phyloP scores from a whole-genome alignment of 768 basidiomycete genomes.

The Serpula lacrymans region DNA sequence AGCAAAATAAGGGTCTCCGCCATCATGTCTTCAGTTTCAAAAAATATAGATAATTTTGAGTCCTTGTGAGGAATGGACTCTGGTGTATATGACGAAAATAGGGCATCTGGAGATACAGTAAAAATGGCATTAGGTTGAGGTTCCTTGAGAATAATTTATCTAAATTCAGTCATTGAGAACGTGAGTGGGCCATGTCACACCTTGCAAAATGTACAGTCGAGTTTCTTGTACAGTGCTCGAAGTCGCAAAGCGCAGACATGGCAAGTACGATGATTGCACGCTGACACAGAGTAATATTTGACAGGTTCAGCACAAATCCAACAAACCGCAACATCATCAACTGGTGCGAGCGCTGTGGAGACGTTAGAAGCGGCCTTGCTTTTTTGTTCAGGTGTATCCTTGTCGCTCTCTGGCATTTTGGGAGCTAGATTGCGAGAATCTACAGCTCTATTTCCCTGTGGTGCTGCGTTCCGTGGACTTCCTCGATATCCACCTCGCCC shows the following conservation, averaged over 20 bases:
- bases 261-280: constrained; percentile 94
- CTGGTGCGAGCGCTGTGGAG: constrained; percentile 10
- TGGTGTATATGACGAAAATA: constrained; percentile 56
- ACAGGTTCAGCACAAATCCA: constrained; percentile 96
- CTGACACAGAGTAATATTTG: constrained; percentile 83
- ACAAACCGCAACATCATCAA: constrained; percentile 52
- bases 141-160: constrained; percentile 41
- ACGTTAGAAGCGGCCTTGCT: constrained; percentile 4
- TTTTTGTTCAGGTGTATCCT: constrained; percentile 3
- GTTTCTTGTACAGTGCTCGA: constrained; percentile 89
- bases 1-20: constrained; percentile 89
- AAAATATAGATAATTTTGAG: constrained; percentile 69
- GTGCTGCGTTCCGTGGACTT: constrained; percentile 1
- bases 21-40: constrained; percentile 93
- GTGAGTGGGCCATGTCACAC: constrained; percentile 36
- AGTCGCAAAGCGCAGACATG: constrained; percentile 89
- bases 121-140: constrained; percentile 75
- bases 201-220: constrained; percentile 96
- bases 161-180: not conserved
- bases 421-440: not conserved
- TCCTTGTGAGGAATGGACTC: constrained; percentile 64
- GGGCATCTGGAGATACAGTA: constrained; percentile 59
- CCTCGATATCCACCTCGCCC: constrained; percentile 17
- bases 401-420: not conserved
- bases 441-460: constrained; percentile 1